Conservation (phyloP, 257 asterid species). For the Solanum paucissectum region DNA sequence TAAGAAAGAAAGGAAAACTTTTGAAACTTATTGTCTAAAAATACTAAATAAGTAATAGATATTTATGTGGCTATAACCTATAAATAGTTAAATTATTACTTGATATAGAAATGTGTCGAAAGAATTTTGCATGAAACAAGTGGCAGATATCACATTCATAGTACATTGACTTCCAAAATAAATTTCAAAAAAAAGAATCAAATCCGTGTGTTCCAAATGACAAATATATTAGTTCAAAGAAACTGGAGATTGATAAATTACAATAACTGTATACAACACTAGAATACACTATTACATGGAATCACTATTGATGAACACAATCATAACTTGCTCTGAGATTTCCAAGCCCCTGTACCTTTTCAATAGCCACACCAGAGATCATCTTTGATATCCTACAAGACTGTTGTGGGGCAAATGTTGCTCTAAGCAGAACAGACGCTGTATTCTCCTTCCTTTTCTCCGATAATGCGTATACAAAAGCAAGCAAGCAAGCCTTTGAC, state of each 20-base stretch:
- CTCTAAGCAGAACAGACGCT: constrained; percentile 2
- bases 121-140: neutral
- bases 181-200: neutral
- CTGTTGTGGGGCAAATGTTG: neutral
- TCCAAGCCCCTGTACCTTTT: neutral
- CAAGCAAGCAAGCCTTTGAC: constrained; percentile 13
- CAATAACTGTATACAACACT: constrained; percentile 1
- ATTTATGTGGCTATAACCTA: neutral
- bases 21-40: neutral
- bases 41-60: neutral
- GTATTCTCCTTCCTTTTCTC: constrained; percentile 4
- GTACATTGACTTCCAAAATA: neutral
- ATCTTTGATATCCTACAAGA: neutral
- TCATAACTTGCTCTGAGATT: neutral
- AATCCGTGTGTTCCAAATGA: neutral
- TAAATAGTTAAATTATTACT: no score
- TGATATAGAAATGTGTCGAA: neutral
- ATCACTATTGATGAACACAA: neutral
- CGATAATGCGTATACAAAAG: constrained; percentile 7
- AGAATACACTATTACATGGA: constrained; percentile 12
- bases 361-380: neutral
- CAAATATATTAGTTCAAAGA: neutral
- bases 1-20: neutral
- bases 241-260: neutral
- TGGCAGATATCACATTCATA: neutral